Evolutionary conservation across 1,139 yeast species (phyloP), one percentile per base, ranked within the genome.

Genomic region (Wickerhamiella infanticola): DNA sequence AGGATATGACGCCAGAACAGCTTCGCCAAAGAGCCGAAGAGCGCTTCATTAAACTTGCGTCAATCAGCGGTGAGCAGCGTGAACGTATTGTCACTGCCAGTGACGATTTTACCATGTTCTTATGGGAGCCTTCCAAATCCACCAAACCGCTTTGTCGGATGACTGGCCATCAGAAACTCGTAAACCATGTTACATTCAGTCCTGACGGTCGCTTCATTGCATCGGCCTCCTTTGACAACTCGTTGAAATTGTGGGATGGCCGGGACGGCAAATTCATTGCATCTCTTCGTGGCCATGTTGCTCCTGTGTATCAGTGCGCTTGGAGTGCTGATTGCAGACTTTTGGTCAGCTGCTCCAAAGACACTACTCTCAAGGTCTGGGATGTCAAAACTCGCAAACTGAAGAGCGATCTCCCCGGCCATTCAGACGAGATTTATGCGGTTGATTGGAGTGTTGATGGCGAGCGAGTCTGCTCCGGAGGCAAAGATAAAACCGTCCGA

Each of bases 381-480:
- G 97, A 90, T 61, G 77, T 90, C 31, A 73, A 83, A 56, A 82
- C 95, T 3, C 73, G 81, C 52, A 88, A 90, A 61, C 68, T 90
- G 50, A 73, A 77, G 53, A 86, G 82, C 13, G 98, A 90, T 64
- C 72, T 90, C 50, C 97, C 98, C 0, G 98, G 98, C 1, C 98
- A 90, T 62, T 70, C 78, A 23, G 99, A 90, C 58, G 98, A 90
- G 63, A 96, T 90, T 0, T 90, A 77, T 61, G 94, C 97, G 0
- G 96, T 93, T 3, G 99, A 90, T 60, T 90, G 99, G 99, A 83
- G 95, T 67, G 77, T 81, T 48, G 99, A 90, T 61, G 99, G 98
- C 41, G 75, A 75, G 53, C 72, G 80, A 53, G 97, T 90, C 7
- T 94, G 93, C 33, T 83, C 95, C 59, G 98, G 97, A 33, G 97